Evolutionary conservation across 768 basidiomycete species (phyloP), one percentile per base, ranked within the genome.

Genomic region (Saitozyma sp.): DNA sequence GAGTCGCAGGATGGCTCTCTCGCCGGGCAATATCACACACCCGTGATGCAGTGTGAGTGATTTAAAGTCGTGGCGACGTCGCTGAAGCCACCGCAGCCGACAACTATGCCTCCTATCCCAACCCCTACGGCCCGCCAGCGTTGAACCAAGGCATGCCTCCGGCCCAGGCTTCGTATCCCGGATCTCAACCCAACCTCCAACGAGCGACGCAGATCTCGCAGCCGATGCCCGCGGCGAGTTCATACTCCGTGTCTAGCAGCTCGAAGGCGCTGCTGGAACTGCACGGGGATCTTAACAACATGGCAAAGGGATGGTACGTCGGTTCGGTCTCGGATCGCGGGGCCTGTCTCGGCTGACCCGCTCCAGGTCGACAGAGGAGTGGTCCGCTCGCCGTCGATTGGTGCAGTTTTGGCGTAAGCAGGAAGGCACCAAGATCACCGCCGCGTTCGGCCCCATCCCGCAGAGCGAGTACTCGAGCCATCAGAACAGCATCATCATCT

Each of bases 351-450:
- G 50, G 40, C 53, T 46, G 13, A 46, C n/a, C 45, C 11, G 13
- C n/a, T 8, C 1, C 55, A 80, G 80, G 80, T 82, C 83, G 14
- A 80, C 83, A 13, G 84, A 88, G 20, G 95, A 97, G 75, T 77
- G 86, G 61, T 76, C 81, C 14, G 82, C 83, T 3, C 87, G 89
- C 4, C 86, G 95, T 53, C 87, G 93, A 49, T 87, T 98, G 43
- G 90, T 97, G 50, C 88, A 89, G 53, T 95, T 97, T 79, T 83
- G 84, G 68, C 87, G 91, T 61, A 78, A 88, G 8, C 90, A 89
- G 76, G 87, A 90, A 57, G 90, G 90, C 29, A 84, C 86, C 59
- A 84, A 83, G 19, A 85, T 98, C 64, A 87, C 87, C 67, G 84
- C 92, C 39, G 86, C 88, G 13, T 94, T 91, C 79, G 86, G 89